Base-by-base conservation (phyloP, 257 asterid genomes). In the Marsdenia floribunda region DNA sequence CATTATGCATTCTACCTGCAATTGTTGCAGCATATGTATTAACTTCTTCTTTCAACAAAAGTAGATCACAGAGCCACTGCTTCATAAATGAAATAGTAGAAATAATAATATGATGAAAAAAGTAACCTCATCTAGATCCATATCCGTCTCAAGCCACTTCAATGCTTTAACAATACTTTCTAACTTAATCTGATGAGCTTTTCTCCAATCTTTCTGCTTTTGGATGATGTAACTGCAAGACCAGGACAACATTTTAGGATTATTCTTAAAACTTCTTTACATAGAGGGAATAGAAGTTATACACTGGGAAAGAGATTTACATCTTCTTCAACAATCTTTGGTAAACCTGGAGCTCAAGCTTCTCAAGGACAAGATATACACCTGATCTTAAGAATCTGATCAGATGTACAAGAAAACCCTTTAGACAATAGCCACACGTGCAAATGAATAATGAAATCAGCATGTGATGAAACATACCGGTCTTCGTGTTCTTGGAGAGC, bases 321-420 rank as follows among this genome's bases (percentile, higher is more conserved):
- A 94, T 90, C 87, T 90, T 94, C 88, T 94, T 94, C 73, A 94
- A 85, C 75, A 94, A 82, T 78, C 96, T 89, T 72, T 90, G 97
- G 87, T 92, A 90, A 81, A 90, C 98, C 88, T 94, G 98, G 81
- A 94, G 99, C 84, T 92, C 98, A 81, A 94, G 82, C 91, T 94
- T 94, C 86, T 94, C 97, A 58, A 94, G 84, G 81, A 90, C 98
- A 53, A 94, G 96, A 85, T 87, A 94, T 47, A 94, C 98, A 4
- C 98, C 99, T 26, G 97, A 90, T 81, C 97, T 94, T 77, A 94
- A 82, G 87, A 94, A 94, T 84, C 99, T 94, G 86, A 76, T 40
- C 33, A 81, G 19, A 61, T 49, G 61, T 33, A 75, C 24, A 76
- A 37, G 50, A 72, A 57, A 72, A 52, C 55, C 76, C 21, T 9